Conservation (phyloP, 352 stramenopile species). For the Phytophthora melonis region DNA sequence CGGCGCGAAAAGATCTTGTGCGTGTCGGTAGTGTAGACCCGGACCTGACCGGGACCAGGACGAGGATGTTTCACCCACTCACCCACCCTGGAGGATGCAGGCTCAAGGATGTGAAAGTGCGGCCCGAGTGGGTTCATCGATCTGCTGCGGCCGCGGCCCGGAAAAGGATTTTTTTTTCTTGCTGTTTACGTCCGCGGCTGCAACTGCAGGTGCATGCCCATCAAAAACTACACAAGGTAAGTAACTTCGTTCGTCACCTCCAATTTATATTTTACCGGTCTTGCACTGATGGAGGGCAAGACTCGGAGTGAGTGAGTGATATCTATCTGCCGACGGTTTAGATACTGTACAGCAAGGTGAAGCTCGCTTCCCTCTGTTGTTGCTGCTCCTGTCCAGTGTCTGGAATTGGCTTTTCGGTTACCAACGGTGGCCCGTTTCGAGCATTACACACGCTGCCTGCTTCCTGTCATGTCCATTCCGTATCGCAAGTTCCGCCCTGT, state of each 20-base stretch:
- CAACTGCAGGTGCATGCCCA: no score
- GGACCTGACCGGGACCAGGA: neutral
- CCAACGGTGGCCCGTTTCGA: constrained; percentile 26
- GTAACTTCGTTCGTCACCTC: constrained; percentile 15
- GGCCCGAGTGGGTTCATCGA: constrained; percentile 22
- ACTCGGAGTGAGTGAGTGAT: no score
- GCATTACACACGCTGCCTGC: constrained; percentile 32
- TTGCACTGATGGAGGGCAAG: neutral
- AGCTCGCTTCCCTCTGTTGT: no score
- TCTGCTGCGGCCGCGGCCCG: neutral
- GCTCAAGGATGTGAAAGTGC: constrained; percentile 15
- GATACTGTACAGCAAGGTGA: neutral
- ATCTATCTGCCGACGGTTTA: neutral
- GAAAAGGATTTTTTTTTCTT: constrained; percentile 23
- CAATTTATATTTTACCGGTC: neutral
- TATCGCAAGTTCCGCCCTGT: neutral
- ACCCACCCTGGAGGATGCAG: neutral
- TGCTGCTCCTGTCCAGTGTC: neutral
- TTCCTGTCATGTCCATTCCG: neutral
- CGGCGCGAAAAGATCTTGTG: constrained; percentile 27
- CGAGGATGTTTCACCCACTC: constrained; percentile 20
- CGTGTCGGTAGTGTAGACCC: neutral
- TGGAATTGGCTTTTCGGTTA: constrained; percentile 29
- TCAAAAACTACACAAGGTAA: neutral
- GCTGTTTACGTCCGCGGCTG: constrained; percentile 25